Base-by-base conservation (phyloP, 495 filamentous ascomycete genomes). In the Friedmanniomyces simplex region DNA sequence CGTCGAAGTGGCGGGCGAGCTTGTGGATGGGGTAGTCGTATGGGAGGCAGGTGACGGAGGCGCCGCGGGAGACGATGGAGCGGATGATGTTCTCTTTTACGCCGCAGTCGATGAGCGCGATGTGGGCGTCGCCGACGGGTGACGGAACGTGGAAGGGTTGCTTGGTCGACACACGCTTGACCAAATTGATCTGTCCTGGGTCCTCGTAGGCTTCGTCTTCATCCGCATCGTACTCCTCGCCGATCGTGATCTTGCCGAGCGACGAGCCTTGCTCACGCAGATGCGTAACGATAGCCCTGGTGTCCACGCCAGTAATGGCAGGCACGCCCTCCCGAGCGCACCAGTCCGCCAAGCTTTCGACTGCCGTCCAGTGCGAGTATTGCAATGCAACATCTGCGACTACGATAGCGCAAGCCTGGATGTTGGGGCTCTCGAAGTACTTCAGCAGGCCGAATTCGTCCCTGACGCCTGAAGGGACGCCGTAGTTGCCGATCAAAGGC, bases 1-100 rank as follows among this genome's bases (percentile, higher is more conserved):
- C 93, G 64, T 98, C 93, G 64, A 96, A 98, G 77, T 95, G 88
- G 71, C 95, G 86, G 57, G 90, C 88, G 24, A 96, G 87, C 79
- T 97, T 97, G 79, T 96, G 89, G 72, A 98, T 91, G 53, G 89
- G 89, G 75, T 88, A 97, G 74, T 96, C 83, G 74, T 86, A 96
- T 46, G 93, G 93, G 75, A 98, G 94, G 54, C 86, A 85, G 22
- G 94, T 97, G 48, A 95, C 85, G 60, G 83, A 87, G 41, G 88
- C 83, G 25, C 91, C 93, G 32, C 93, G 88, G 71, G 76, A 78
- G 61, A 97, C 91, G 59, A 98, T 76, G 68, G 87, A 91, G 62
- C 93, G 87, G 50, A 98, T 82, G 69, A 98, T 98, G 77, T 97
- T 98, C 79, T 98, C 93, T 79, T 98, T 98, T 58, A 98, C 94